phyloP scores from a whole-genome alignment of 2,329 filamentous ascomycete species.

The Colletotrichum falcatum region DNA sequence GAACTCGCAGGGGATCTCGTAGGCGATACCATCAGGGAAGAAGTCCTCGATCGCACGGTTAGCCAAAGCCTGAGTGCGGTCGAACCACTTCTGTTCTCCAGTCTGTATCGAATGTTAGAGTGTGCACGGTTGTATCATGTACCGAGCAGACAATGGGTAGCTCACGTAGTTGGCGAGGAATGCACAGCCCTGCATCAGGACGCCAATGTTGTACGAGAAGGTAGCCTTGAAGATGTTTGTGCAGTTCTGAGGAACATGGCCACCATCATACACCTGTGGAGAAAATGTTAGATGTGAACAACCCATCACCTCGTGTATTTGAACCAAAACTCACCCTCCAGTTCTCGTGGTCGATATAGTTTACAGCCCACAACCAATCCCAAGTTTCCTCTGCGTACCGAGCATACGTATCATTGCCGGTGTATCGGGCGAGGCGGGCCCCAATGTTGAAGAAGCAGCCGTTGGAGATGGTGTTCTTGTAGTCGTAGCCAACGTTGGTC shows the following conservation, averaged over 20 bases:
- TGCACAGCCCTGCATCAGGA: slow-evolving; percentile 66
- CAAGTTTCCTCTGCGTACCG: slow-evolving; percentile 73
- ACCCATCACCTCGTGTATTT: too few species aligned
- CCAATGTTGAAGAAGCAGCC: slow-evolving; percentile 73
- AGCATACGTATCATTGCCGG: slow-evolving; percentile 72
- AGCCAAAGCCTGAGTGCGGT: slow-evolving; percentile 63
- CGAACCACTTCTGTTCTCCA: slow-evolving; percentile 61
- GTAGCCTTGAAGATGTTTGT: slow-evolving; percentile 63
- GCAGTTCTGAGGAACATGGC: slow-evolving; percentile 63
- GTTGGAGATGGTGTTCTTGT: slow-evolving; percentile 76
- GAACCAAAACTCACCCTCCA: slow-evolving; percentile 50
- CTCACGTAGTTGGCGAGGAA: slow-evolving; percentile 67
- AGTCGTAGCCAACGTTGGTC: slow-evolving; percentile 80
- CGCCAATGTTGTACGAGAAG: slow-evolving; percentile 67
- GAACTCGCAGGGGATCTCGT: slow-evolving; percentile 74
- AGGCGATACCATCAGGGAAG: slow-evolving; percentile 67
- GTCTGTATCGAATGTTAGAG: slow-evolving; percentile 30
- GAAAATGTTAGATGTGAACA: neutral
- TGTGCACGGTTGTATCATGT: slow-evolving; percentile 64
- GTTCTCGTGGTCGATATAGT: slow-evolving; percentile 63
- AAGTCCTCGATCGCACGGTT: slow-evolving; percentile 59
- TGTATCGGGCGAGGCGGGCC: slow-evolving; percentile 79
- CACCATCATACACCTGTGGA: slow-evolving; percentile 68
- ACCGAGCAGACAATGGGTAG: neutral
- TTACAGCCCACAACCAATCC: slow-evolving; percentile 66